These are phyloP conservation scores for Xylaria digitata DNA, from an alignment of 2,329 filamentous ascomycete species.

Conservation along the genomic window DNA sequence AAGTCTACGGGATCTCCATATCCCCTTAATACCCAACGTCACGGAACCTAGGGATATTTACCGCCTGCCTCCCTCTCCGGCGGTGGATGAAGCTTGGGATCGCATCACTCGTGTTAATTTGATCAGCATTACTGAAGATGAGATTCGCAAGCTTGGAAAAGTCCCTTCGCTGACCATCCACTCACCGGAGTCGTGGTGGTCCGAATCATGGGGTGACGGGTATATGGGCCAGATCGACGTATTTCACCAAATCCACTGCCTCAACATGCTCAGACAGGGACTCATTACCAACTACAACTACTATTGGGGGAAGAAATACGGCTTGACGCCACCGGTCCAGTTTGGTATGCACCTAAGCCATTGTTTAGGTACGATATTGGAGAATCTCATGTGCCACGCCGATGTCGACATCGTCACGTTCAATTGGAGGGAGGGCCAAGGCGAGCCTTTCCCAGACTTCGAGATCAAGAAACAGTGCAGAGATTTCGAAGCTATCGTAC, in stretches of 20 bases:
- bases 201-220: background rate
- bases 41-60: slow-evolving; percentile 26
- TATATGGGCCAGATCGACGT: slow-evolving; percentile 20
- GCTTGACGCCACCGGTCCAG: slow-evolving; percentile 5
- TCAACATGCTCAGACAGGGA: slow-evolving; percentile 25
- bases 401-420: slow-evolving; percentile 29
- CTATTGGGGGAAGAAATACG: slow-evolving; percentile 25
- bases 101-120: slow-evolving; percentile 18
- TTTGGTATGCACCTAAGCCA: slow-evolving; percentile 28
- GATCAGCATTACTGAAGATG: slow-evolving; percentile 6
- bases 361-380: slow-evolving; percentile 22
- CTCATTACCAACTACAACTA: slow-evolving; percentile 33
- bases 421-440: slow-evolving; percentile 25
- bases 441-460: slow-evolving; percentile 18
- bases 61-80: slow-evolving; percentile 20
- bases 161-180: slow-evolving; percentile 15
- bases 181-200: slow-evolving; percentile 3
- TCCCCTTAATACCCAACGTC: slow-evolving; percentile 14
- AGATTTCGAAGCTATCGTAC: slow-evolving; percentile 12
- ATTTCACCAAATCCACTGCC: slow-evolving; percentile 35
- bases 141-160: slow-evolving; percentile 18
- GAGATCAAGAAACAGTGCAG: slow-evolving; percentile 15
- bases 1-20: slow-evolving; percentile 3
- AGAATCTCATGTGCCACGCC: slow-evolving; percentile 32
- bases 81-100: slow-evolving; percentile 28